Evolutionary conservation across 2,329 filamentous ascomycete genomes (phyloP).

Genomic region (Pyricularia pennisetigena): DNA sequence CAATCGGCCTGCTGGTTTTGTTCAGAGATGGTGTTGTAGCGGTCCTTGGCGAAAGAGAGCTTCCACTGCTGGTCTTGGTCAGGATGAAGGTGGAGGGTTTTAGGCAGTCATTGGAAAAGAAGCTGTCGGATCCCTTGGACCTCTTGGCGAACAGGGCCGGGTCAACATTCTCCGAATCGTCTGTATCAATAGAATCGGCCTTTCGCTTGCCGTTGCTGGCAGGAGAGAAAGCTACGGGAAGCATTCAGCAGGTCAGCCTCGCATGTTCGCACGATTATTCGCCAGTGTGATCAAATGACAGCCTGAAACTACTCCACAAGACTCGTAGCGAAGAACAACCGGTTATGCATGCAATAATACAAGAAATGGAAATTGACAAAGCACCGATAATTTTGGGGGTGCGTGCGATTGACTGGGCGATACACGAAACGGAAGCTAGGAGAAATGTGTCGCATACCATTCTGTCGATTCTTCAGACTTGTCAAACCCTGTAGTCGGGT

Average conservation of each 20-base stretch:
- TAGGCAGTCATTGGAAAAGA: slow-evolving; percentile 32
- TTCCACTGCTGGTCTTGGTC: slow-evolving; percentile 22
- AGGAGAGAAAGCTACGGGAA: slow-evolving; percentile 26
- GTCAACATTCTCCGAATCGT: slow-evolving; percentile 54
- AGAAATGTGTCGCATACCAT: slow-evolving; percentile 39
- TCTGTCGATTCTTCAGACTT: slow-evolving; percentile 70
- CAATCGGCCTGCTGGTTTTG: slow-evolving; percentile 19
- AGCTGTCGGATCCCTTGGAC: slow-evolving; percentile 38
- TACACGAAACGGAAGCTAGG: neutral
- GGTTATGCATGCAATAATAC: neutral
- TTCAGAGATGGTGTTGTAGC: slow-evolving; percentile 17
- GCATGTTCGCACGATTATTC: neutral
- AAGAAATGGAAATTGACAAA: neutral
- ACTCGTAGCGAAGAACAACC: neutral
- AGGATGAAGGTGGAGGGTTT: slow-evolving; percentile 39
- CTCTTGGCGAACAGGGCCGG: slow-evolving; percentile 48
- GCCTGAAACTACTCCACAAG: neutral
- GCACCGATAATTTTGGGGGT: neutral
- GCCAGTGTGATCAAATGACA: neutral
- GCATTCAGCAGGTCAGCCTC: neutral
- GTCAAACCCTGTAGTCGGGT: slow-evolving; percentile 61
- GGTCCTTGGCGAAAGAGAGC: neutral
- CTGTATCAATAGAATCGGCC: slow-evolving; percentile 38
- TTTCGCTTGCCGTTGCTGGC: slow-evolving; percentile 43
- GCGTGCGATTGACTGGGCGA: neutral